Evolutionary conservation across 2,329 filamentous ascomycete species (phyloP), one percentile per base, ranked within the genome.

Genomic region (Fusarium albidum): DNA sequence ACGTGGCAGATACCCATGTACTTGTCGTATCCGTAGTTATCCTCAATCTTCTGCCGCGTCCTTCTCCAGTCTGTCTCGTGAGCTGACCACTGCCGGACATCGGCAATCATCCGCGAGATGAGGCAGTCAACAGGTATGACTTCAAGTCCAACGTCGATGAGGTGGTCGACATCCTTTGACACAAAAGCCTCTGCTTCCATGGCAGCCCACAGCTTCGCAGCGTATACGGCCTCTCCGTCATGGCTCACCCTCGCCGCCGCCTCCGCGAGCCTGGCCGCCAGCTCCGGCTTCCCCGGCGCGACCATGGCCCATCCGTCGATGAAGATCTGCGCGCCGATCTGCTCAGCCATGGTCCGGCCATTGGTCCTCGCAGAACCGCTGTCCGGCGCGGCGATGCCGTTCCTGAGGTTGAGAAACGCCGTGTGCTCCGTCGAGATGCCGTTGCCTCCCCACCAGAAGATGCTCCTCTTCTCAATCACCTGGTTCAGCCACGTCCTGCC

Each of bases 171-270:
- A 28, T 75, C 69, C 7, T 56, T 63, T 1, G 68, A 68, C 3
- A 65, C 31, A 31, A 75, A 75, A 0, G 73, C 73, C 38, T 73
- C 70, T 3, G 73, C 69, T 48, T 75, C 73, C 72, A 74, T 74
- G 8, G 69, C 72, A 3, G 73, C 73, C 72, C 72, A 76, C 6
- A 75, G 52, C 57, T 63, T 62, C 2, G 73, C 74, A 2, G 74
- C 74, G 43, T 71, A 52, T 1, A 76, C 71, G 0, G 73, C 59
- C 18, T 71, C 72, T 9, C 74, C 73, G 49, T 75, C 73, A 42
- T 76, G 74, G 49, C 72, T 74, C 2, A 76, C 74, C 2, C 52
- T 52, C 2, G 58, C 73, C 2, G 73, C 73, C 4, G 64, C 63
- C 11, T 63, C 52, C 0, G 74, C 73, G 9, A 76, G 53, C 13